Evolutionary conservation across 1,284 basidiomycete species (phyloP).

Genomic region (Austroboletus niveus): DNA sequence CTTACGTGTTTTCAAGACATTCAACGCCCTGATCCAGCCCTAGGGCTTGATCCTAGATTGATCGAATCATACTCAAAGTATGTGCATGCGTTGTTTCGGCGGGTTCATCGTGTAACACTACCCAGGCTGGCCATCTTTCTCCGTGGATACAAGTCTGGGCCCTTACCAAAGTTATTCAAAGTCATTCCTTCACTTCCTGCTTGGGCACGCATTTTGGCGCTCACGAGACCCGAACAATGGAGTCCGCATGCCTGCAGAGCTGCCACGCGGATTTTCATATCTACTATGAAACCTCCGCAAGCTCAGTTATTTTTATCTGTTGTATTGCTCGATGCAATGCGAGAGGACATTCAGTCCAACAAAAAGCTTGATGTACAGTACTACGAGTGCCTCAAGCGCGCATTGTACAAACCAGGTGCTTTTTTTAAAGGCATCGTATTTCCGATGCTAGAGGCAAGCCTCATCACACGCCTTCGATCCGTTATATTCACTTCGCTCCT

Average conservation of each 20-base stretch:
- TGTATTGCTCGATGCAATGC: slow-evolving; percentile 87
- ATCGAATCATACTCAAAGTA: slow-evolving; percentile 95
- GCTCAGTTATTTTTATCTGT: slow-evolving; percentile 94
- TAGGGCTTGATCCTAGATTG: slow-evolving; percentile 94
- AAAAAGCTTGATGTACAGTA: slow-evolving; percentile 93
- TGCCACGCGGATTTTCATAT: slow-evolving; percentile 94
- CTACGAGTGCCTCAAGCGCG: slow-evolving; percentile 89
- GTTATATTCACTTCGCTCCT: slow-evolving; percentile 1
- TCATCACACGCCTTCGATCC: neutral
- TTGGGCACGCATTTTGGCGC: slow-evolving; percentile 94
- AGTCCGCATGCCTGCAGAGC: slow-evolving; percentile 94
- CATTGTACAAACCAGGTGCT: slow-evolving; percentile 94
- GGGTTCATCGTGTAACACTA: slow-evolving; percentile 1
- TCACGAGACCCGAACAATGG: slow-evolving; percentile 93
- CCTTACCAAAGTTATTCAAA: slow-evolving; percentile 97
- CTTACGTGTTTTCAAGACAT: slow-evolving; percentile 40
- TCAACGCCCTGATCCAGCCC: slow-evolving; percentile 80
- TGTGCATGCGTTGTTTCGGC: slow-evolving; percentile 9
- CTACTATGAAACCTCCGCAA: slow-evolving; percentile 94
- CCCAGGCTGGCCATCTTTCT: slow-evolving; percentile 79
- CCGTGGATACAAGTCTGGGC: slow-evolving; percentile 91
- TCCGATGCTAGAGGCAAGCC: slow-evolving; percentile 85
- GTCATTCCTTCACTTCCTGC: slow-evolving; percentile 94
- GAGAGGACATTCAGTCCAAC: slow-evolving; percentile 86
- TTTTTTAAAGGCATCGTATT: slow-evolving; percentile 99